Evolutionary conservation across 345 rosid species (phyloP).

Genomic region (Nephelium lappaceum): DNA sequence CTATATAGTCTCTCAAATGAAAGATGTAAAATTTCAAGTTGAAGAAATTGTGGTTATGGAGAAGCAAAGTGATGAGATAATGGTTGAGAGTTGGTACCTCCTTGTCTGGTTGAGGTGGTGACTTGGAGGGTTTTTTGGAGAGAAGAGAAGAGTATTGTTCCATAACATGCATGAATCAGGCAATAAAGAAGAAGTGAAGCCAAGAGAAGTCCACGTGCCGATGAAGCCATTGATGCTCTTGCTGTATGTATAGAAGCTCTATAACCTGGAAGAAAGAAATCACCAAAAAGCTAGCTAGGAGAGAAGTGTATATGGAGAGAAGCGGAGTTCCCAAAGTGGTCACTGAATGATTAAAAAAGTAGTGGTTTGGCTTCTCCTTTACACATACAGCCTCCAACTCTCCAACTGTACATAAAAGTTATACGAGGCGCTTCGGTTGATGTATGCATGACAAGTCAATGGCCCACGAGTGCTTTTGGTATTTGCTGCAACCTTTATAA

Average conservation of each 20-base stretch:
- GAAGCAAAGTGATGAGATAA: background rate
- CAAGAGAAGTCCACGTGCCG: conserved; percentile 15
- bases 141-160: conserved; percentile 42
- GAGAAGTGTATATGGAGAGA: background rate
- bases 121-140: conserved; percentile 43
- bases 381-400: background rate
- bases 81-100: conserved; percentile 33
- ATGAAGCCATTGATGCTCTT: conserved; percentile 20
- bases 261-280: background rate
- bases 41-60: background rate
- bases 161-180: conserved; percentile 25
- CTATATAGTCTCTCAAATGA: background rate
- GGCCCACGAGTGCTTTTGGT: background rate
- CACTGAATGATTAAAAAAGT: background rate
- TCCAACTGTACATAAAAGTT: background rate
- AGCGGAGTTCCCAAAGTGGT: background rate
- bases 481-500: background rate
- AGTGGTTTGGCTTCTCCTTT: background rate
- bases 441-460: conserved; percentile 28
- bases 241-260: background rate
- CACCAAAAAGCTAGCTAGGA: background rate
- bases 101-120: conserved; percentile 38
- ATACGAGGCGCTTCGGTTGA: background rate
- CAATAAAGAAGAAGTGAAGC: conserved; percentile 24
- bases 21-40: no score